Evolutionary conservation across 208 protist species (phyloP).

Genomic region (Porcisia deanei): DNA sequence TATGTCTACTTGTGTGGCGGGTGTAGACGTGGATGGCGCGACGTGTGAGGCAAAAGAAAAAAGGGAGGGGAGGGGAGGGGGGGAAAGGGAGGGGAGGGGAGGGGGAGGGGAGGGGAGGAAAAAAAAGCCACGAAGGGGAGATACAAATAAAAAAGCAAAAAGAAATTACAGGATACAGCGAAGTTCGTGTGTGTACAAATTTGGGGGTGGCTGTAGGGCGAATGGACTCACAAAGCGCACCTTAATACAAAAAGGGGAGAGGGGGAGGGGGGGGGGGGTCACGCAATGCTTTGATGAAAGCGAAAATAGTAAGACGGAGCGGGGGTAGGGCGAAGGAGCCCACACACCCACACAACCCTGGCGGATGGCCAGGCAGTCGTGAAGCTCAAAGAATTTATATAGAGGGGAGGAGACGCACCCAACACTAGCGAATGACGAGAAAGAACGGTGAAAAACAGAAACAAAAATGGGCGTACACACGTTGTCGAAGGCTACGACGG

Average conservation of each 20-base stretch:
- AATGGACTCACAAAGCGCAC: too few species aligned
- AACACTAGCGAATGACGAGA: background rate
- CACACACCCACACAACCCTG: background rate
- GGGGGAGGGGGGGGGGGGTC: background rate
- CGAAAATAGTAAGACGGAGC: background rate
- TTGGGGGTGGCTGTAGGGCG: too few species aligned
- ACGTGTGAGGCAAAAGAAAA: background rate
- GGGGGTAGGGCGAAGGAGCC: too few species aligned
- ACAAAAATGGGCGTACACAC: background rate
- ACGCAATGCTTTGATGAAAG: slow-evolving; percentile 6
- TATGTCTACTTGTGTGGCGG: too few species aligned
- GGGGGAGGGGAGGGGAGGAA: background rate
- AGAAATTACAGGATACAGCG: background rate
- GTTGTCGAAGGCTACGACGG: background rate
- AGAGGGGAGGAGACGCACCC: background rate
- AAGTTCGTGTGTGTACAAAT: background rate
- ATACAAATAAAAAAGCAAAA: background rate
- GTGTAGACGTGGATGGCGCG: too few species aligned
- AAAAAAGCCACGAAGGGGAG: too few species aligned
- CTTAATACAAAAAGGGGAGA: too few species aligned
- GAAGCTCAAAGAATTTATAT: background rate
- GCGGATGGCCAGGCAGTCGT: background rate
- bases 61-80: background rate
- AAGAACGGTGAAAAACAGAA: background rate
- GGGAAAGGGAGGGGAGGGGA: background rate